Evolutionary conservation across 2,329 filamentous ascomycete species (phyloP), one percentile per base, ranked within the genome.

Genomic region (Onygenales sp.): DNA sequence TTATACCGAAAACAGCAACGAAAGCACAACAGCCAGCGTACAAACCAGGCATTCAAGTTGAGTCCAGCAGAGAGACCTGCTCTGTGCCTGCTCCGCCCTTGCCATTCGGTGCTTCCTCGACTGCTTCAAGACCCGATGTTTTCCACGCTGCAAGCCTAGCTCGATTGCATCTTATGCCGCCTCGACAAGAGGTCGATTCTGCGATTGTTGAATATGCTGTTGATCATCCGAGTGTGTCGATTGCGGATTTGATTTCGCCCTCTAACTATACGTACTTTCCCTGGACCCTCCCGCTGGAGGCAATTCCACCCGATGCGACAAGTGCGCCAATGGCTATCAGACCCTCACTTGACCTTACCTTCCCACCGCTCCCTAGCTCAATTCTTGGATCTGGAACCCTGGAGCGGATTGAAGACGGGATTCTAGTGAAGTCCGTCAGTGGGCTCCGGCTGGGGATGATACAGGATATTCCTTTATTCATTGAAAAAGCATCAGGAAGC

Each of bases 141-240:
- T 98, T 91, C 68, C 90, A 95, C 63, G 91, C 92, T 5, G 88
- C 91, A 17, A 88, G 85, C 57, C 79, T 97, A 58, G 87, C 91
- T 32, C 83, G 88, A 46, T 74, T 97, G 32, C 86, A 95, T 65
- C 77, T 86, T 39, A 86, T 88, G 63, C 86, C 87, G 4, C 73
- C 65, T 17, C 68, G 69, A 45, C 70, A 73, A 17, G 82, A 83
- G 52, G 72, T 81, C 2, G 82, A 87, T 32, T 79, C 77, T 9
- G 74, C 77, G 33, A 67, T 81, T 49, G 65, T 78, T 52, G 74
- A 79, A 63, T 80, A 73, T 70, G 83, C 73, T 8, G 63, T 68
- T 27, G 71, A 76, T 55, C 77, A 79, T 59, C 79, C 80, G 3
- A 80, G 77, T 55, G 75, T 82, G 11, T 77, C 76, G 6, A 60